Percentiles rank a stretch among this genome's conserved stretches.
phyloP scores from a whole-genome alignment of 306 rosid species.

The Cucurbita pepo region DNA sequence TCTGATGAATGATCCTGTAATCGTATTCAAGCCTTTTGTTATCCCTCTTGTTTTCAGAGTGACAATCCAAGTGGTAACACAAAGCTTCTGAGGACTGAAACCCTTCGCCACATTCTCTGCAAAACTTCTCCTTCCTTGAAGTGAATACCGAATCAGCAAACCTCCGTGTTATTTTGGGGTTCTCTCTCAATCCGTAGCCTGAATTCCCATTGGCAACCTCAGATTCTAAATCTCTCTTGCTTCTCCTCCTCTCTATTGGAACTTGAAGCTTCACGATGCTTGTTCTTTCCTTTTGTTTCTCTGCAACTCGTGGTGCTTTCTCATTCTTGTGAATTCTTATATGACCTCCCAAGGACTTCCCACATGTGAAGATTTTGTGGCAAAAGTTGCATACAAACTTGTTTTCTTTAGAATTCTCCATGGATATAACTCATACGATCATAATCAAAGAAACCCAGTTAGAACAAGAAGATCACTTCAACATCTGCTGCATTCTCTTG shows the following conservation, averaged over 20 bases:
- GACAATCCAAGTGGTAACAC: constrained; percentile 84
- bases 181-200: constrained; percentile 56
- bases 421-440: constrained; percentile 13
- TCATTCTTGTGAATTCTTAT: constrained; percentile 55
- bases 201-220: constrained; percentile 19
- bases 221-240: constrained; percentile 39
- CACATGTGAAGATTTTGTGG: constrained; percentile 41
- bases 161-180: constrained; percentile 62
- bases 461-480: constrained; percentile 6
- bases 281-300: constrained; percentile 4
- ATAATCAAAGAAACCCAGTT: constrained; percentile 6
- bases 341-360: constrained; percentile 71
- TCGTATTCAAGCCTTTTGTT: background rate
- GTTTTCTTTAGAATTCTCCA: constrained; percentile 32
- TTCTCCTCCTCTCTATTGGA: constrained; percentile 23
- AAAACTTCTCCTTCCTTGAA: constrained; percentile 22
- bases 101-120: constrained; percentile 77
- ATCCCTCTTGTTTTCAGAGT: constrained; percentile 44
- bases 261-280: constrained; percentile 15
- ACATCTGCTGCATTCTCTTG: constrained; percentile 24
- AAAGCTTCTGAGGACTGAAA: constrained; percentile 67
- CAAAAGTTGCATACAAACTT: constrained; percentile 67
- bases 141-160: constrained; percentile 30
- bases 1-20: background rate
- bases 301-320: constrained; percentile 19